phyloP scores from a whole-genome alignment of 2,329 filamentous ascomycete genomes.

The Purpureocillium lavendulum region DNA sequence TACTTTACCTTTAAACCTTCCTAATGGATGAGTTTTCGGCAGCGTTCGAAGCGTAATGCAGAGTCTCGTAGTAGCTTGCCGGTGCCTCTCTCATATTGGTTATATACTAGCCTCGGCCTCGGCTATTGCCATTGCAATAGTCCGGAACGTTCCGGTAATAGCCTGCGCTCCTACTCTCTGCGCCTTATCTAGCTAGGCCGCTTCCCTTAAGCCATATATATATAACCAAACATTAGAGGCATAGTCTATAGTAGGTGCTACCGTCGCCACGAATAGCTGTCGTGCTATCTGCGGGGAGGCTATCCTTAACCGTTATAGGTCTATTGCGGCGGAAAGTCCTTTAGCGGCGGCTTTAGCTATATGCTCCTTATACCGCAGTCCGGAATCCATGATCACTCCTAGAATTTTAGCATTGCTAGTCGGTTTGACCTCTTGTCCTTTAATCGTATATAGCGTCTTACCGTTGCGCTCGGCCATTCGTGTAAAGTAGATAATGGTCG shows the following conservation, averaged over 20 bases:
- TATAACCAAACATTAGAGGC: neutral
- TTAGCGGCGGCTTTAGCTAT: constrained; percentile 5
- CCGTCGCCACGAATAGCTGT: constrained; percentile 1
- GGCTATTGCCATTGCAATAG: neutral
- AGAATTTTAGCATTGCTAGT: constrained; percentile 6
- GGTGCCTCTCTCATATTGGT: neutral
- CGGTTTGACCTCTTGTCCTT: constrained; percentile 1
- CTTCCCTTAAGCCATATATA: neutral
- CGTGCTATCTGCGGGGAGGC: constrained; percentile 1
- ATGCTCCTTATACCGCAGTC: no score
- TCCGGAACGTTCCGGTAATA: constrained; percentile 1
- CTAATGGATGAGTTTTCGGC: neutral
- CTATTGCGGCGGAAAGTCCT: constrained; percentile 4
- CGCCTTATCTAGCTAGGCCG: neutral
- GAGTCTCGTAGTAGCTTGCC: neutral
- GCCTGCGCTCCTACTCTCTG: constrained; percentile 4
- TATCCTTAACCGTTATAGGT: constrained; percentile 4
- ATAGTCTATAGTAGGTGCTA: neutral
- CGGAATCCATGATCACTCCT: constrained; percentile 11
- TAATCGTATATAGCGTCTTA: constrained; percentile 2
- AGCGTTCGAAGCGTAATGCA: neutral
- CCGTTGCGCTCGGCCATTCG: neutral
- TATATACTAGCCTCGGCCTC: constrained; percentile 5
- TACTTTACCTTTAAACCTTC: neutral
- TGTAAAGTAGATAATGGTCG: constrained; percentile 10